Evolutionary conservation across 2,329 filamentous ascomycete species (phyloP), one percentile per base, ranked within the genome.

Genomic region (Botrytis fabae): DNA sequence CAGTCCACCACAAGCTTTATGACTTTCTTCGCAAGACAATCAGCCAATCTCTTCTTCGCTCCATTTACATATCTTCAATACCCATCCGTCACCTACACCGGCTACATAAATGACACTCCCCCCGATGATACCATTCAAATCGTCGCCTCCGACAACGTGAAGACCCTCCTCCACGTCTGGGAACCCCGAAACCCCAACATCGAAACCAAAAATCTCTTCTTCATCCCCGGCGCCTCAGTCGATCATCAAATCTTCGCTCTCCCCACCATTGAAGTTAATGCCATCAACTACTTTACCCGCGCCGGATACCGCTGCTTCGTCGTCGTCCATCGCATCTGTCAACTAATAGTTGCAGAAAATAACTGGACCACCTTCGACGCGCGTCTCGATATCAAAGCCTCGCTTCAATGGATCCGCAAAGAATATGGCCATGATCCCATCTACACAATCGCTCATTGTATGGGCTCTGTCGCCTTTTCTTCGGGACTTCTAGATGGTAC

Each of bases 221-320:
- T 91, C 83, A 84, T 91, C 62, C 88, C 89, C 0, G 90, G 89
- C 32, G 88, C 89, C 0, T 84, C 87, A 1, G 89, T 91, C 1
- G 87, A 91, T 78, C 87, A 91, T 76, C 86, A 89, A 75, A 89
- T 91, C 70, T 91, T 84, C 75, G 85, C 89, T 0, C 83, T 90
- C 42, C 89, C 89, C 2, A 91, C 89, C 2, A 89, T 91, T 71
- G 84, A 85, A n/a, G 86, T 85, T 75, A 91, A 91, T 78, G 85
- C 88, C 0, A 85, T 91, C 75, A 88, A 91, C 78, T 90, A 90
- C 81, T 88, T 91, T 79, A 87, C 85, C 4, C 82, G 85, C 1
- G 86, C 85, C 0, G 90, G 90, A 14, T 90, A 91, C 80, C 85
- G 86, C 8, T 86, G 90, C 28, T 91, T 87, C 76, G 81, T 89